Evolutionary conservation across 2,329 filamentous ascomycete species (phyloP), one percentile per base, ranked within the genome.

Genomic region (Hypoxylon sp.): DNA sequence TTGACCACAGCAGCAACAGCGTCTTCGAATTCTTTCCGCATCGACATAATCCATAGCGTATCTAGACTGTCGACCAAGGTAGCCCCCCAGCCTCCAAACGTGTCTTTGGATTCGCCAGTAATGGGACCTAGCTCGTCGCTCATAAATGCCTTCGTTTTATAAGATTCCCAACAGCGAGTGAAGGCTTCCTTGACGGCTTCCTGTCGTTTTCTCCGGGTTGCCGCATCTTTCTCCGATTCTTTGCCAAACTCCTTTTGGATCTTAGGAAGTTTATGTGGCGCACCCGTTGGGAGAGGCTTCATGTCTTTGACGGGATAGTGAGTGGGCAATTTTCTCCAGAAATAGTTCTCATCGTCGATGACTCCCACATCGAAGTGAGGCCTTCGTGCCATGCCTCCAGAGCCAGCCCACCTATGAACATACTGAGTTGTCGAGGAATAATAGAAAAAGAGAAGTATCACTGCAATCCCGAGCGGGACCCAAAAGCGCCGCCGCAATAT

Each of bases 41-140:
- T 64, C 1, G 78, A 82, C 83, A 86, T 85, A 30, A 86, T 85
- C 75, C 77, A 76, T 10, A 77, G 27, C 1, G 75, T 76, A 64
- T 76, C 75, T 10, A 77, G 58, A 44, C 68, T 74, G 73, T 86
- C 85, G 11, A 86, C 82, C 66, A 86, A 70, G 0, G 83, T 85
- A 4, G 84, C 84, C 7, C 77, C 82, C 77, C 85, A 85, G 42
- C 81, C 80, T 5, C 81, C 82, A 71, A 83, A 84, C 0, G 74
- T 71, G 60, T 84, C 80, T 56, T 77, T 81, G 48, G 75, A 78
- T 27, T 77, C 74, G 50, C 81, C 81, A 51, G 78, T 79, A 13
- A 85, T 74, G 27, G 83, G 83, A 56, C 76, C 70, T 10, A 84
- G 70, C 73, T 85, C 83, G 57, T 85, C 83, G 35, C 81, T 78